Base-by-base conservation (phyloP, 768 basidiomycete genomes). In the Baorangia bicolor region DNA sequence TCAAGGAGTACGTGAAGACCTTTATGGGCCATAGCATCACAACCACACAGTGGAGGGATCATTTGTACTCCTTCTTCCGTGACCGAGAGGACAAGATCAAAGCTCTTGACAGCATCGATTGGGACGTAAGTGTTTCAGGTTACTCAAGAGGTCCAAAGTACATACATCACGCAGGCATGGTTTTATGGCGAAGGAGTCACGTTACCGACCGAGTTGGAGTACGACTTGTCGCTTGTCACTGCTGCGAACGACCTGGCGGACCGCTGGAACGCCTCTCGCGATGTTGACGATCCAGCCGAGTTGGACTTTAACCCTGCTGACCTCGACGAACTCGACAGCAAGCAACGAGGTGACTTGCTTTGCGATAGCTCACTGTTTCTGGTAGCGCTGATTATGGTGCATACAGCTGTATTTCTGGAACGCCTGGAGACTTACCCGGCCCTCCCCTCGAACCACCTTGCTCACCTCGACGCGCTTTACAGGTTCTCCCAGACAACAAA, bases 21-120 rank as follows among this genome's bases (percentile, higher is more conserved):
- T 85, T 80, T 64, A 77, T 75, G 60, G 79, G 83, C 10, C 76
- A 75, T 40, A 82, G 82, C 45, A 84, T 86, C 65, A 78, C 78
- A 10, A 84, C 83, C 7, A 73, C 75, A 33, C 73, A 83, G 55
- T 86, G 84, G 84, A 80, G 79, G 63, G 72, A 74, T 1, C 83
- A 86, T 60, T 59, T 86, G 27, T 86, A 81, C 55, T 65, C 70
- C 18, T 86, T 78, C 70, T 86, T 77, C 61, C 63, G 69, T 48
- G 68, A 67, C 39, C 64, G 77, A 50, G 61, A 74, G 47, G 75
- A 78, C 58, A 79, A 81, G 64, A 66, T 82, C 53, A 73, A 74
- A 43, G 74, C 73, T 7, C 71, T 86, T n/a, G 69, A 83, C 58
- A 72, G 69, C 43, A 72, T 86, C 43, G 75, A 85, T 53, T 86